Evolutionary conservation across 495 filamentous ascomycete genomes (phyloP).

Genomic region (Aspergillus coremiiformis): DNA sequence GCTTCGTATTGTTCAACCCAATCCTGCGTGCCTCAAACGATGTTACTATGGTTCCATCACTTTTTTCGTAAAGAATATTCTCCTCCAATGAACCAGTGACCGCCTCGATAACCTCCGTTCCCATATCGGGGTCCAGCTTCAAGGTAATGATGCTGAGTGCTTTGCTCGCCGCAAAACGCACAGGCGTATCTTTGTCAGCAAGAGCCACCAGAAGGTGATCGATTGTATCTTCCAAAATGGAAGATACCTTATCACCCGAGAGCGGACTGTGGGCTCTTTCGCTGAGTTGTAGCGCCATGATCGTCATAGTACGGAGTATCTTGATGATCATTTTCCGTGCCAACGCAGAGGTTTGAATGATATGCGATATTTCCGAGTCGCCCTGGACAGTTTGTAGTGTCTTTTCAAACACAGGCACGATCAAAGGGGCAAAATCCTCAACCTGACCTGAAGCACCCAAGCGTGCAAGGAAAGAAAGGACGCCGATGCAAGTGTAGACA

Average conservation of each 20-base stretch:
- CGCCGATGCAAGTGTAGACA: constrained; percentile 60
- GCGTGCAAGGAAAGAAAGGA: constrained; percentile 70
- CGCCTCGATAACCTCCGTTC: constrained; percentile 75
- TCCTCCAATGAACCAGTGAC: constrained; percentile 67
- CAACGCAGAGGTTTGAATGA: constrained; percentile 59
- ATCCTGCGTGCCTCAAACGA: constrained; percentile 28
- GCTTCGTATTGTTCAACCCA: constrained; percentile 31
- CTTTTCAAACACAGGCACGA: constrained; percentile 43
- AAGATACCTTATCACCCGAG: constrained; percentile 39
- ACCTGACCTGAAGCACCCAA: constrained; percentile 52
- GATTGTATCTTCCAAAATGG: constrained; percentile 46
- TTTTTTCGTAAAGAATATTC: constrained; percentile 63
- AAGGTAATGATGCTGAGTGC: constrained; percentile 77
- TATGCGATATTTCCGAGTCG: constrained; percentile 32
- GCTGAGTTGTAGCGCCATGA: constrained; percentile 48
- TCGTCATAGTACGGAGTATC: constrained; percentile 62
- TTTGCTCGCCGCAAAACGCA: constrained; percentile 86
- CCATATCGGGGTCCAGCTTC: constrained; percentile 71
- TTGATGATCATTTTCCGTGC: constrained; percentile 79
- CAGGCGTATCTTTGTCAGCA: constrained; percentile 79
- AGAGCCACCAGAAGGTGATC: constrained; percentile 65
- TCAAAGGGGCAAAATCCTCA: constrained; percentile 43
- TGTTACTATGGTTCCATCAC: constrained; percentile 31
- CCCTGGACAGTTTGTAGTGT: constrained; percentile 36
- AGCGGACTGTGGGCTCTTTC: constrained; percentile 30